Percentiles rank a stretch among this genome's conserved stretches.
Conservation (phyloP, 192 early-diverging fungal species). For the Entomortierella chlamydospora region DNA sequence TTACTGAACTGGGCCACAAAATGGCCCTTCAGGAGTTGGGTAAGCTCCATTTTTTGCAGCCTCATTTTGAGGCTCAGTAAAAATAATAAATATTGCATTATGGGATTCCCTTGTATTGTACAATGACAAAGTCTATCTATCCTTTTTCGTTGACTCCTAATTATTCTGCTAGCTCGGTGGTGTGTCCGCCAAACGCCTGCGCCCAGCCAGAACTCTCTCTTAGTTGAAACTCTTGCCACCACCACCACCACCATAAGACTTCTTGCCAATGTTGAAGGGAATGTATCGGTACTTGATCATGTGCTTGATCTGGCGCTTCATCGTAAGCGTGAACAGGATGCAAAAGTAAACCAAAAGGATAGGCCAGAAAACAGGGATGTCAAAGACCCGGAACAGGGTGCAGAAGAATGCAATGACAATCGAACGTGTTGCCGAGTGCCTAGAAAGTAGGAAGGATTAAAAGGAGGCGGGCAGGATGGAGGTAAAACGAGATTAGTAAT, state of each 20-base stretch:
- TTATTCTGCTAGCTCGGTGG: too few relatives aligned
- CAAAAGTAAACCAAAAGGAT: slow-evolving; percentile 98
- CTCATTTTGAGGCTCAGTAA: too few relatives aligned
- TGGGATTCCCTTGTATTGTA: too few relatives aligned
- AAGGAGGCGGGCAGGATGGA: neutral
- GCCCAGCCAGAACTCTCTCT: too few relatives aligned
- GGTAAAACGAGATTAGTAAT: neutral
- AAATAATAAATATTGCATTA: too few relatives aligned
- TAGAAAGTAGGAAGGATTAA: slow-evolving; percentile 33
- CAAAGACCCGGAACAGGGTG: slow-evolving; percentile 87
- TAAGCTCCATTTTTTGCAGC: too few relatives aligned
- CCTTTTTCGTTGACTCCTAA: too few relatives aligned
- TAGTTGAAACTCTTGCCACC: too few relatives aligned
- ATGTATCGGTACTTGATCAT: slow-evolving; percentile 97
- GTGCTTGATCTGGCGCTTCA: slow-evolving; percentile 97
- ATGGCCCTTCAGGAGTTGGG: too few relatives aligned
- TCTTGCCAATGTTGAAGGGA: slow-evolving; percentile 87
- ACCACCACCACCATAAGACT: slow-evolving; percentile 61
- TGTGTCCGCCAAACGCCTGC: too few relatives aligned
- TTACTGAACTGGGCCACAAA: too few relatives aligned
- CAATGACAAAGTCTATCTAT: too few relatives aligned
- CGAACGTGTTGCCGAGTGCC: slow-evolving; percentile 87
- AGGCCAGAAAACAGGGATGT: slow-evolving; percentile 99
- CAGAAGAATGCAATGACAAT: slow-evolving; percentile 87
- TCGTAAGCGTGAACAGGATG: slow-evolving; percentile 92